Conservation (phyloP, 164 flowering plant genomes). For the Santalum album region DNA sequence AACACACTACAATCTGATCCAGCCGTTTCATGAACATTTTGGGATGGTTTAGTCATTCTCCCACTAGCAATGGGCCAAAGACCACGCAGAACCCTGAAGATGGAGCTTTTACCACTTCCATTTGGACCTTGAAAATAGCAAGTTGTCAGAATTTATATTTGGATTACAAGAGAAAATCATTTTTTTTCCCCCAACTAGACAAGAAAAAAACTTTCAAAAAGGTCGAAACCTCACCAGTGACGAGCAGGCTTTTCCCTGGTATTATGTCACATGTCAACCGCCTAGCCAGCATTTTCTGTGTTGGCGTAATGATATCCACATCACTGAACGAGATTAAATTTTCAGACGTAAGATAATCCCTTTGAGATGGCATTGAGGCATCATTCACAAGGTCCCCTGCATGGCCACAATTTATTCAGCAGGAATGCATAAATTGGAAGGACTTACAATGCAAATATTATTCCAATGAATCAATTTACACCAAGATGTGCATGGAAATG, state of each 20-base stretch:
- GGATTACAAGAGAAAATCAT: background rate
- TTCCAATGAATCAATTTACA: too few relatives aligned
- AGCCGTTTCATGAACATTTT: constrained; percentile 20
- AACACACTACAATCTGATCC: constrained; percentile 54
- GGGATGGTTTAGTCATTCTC: constrained; percentile 53
- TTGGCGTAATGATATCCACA: constrained; percentile 83
- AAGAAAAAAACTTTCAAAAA: background rate
- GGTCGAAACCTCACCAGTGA: constrained; percentile 61
- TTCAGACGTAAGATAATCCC: constrained; percentile 17
- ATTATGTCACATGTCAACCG: constrained; percentile 60
- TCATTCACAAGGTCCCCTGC: constrained; percentile 23
- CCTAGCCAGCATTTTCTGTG: constrained; percentile 81
- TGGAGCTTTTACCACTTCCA: constrained; percentile 98
- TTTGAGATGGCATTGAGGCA: constrained; percentile 9
- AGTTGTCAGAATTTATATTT: constrained; percentile 5
- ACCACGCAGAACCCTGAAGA: constrained; percentile 88
- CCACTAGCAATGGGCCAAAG: constrained; percentile 92
- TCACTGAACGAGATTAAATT: constrained; percentile 67
- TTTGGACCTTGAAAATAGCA: constrained; percentile 65
- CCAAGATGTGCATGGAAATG: too few relatives aligned
- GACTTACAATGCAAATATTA: too few relatives aligned
- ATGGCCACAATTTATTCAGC: constrained; percentile 9
- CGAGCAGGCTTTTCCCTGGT: constrained; percentile 80
- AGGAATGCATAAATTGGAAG: too few relatives aligned
- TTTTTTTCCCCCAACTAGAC: too few relatives aligned